Conservation (phyloP, 345 rosid species). For the Turnera subulata region DNA sequence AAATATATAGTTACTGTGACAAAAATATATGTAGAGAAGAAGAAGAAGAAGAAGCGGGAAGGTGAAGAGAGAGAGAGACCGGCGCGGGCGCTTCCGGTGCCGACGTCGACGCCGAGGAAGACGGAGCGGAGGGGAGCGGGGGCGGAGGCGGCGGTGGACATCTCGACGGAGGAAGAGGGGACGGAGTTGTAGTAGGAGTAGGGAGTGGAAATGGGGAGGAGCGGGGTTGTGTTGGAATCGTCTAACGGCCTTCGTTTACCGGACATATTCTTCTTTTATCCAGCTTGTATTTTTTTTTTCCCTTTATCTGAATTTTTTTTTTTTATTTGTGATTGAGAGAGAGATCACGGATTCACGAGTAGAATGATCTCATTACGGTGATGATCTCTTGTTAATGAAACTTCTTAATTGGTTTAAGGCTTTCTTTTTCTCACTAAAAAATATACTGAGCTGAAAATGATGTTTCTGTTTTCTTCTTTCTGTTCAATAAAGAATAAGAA, state of each 20-base stretch:
- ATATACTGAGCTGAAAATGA: too few species aligned
- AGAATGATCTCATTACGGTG: too few species aligned
- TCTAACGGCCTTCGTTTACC: constrained; percentile 7
- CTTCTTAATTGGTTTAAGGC: too few species aligned
- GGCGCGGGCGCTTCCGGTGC: constrained; percentile 97
- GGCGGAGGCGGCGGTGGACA: constrained; percentile 26
- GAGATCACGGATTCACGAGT: too few species aligned
- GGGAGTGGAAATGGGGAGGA: neutral
- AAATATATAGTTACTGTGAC: neutral
- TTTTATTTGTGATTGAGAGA: too few species aligned
- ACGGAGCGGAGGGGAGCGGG: constrained; percentile 37
- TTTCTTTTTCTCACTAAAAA: too few species aligned
- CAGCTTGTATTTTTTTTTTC: neutral
- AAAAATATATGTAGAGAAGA: neutral
- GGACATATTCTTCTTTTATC: constrained; percentile 4
- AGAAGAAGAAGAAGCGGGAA: neutral
- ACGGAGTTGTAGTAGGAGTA: neutral
- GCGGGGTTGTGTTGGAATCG: constrained; percentile 1
- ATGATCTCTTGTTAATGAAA: too few species aligned
- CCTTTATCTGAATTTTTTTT: too few species aligned
- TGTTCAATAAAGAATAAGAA: too few species aligned
- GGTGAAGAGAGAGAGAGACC: constrained; percentile 33
- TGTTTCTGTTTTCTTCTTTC: too few species aligned
- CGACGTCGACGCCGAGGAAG: constrained; percentile 92
- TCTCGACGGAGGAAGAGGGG: constrained; percentile 17